phyloP scores from a whole-genome alignment of 2,329 filamentous ascomycete species.

The Stagonosporopsis chrysanthemi region DNA sequence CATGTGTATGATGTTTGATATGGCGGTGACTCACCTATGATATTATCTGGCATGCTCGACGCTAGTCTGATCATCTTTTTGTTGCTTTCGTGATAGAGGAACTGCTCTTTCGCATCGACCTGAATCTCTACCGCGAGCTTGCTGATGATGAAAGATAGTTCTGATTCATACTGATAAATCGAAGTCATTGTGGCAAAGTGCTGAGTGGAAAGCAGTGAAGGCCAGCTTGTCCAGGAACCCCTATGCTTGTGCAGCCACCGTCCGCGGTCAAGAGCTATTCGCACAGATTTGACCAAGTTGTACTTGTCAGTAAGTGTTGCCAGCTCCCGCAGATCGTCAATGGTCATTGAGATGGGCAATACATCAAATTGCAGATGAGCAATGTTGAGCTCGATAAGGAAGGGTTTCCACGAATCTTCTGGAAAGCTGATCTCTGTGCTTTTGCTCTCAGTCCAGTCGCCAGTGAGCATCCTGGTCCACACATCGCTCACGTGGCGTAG shows the following conservation, averaged over 20 bases:
- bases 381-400: conserved; percentile 1
- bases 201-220: background rate
- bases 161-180: background rate
- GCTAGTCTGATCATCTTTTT: background rate
- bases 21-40: background rate
- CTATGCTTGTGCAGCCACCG: background rate
- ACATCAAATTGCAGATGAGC: conserved; percentile 3
- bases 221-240: background rate
- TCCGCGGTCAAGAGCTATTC: background rate
- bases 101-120: background rate
- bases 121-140: background rate
- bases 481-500: conserved; percentile 13
- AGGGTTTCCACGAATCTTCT: conserved; percentile 8
- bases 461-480: conserved; percentile 16
- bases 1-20: no score
- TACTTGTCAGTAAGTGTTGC: conserved; percentile 7
- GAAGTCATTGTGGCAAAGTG: background rate
- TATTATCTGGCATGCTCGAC: background rate
- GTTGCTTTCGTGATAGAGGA: background rate
- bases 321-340: background rate
- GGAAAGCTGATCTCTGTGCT: conserved; percentile 8
- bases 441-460: conserved; percentile 7
- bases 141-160: background rate
- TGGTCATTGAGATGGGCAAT: background rate
- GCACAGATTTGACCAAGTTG: background rate